Base-by-base conservation (phyloP, 306 rosid genomes). In the Castanea crenata region DNA sequence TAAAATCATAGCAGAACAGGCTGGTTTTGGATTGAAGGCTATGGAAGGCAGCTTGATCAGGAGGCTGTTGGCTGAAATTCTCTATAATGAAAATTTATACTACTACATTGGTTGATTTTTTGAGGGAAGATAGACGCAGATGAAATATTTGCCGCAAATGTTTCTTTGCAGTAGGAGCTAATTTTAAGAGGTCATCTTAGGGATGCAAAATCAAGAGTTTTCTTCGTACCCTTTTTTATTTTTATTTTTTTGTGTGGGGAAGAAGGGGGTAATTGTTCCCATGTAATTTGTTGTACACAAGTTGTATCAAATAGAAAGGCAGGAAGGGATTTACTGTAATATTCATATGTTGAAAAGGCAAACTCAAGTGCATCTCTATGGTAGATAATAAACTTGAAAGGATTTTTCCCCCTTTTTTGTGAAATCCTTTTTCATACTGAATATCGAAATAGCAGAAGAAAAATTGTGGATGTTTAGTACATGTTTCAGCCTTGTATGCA, bases 91-190 rank as follows among this genome's bases (percentile, higher is more conserved):
- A 49, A 72, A 65, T 58, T 29, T 73, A 54, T 79, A 67, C 68
- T 41, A 18, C 77, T 32, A 21, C 72, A 55, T 68, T 70, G 72
- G 19, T 67, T 63, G 84, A 79, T 80, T 69, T 70, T 82, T 84
- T 74, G 73, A 73, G 79, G 73, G 68, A 67, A 59, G 27, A 62
- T 49, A 54, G 61, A 68, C 76, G 72, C 57, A 29, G 72, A 71
- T 61, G 73, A 72, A 73, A 67, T 73, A 52, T 65, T 46, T 51
- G 86, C 57, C n/a, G 83, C 59, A 54, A 63, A 76, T 29, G 51
- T 84, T 29, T 79, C 80, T 86, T 78, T 75, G 79, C 82, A 73
- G 78, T 56, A 69, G 54, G 79, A 74, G 83, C 81, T 35, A 76
- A 56, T 58, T 55, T 71, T 72, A 23, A 27, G 72, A 49, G 77